These are phyloP conservation scores for Boletellus ananas DNA, from an alignment of 768 basidiomycete genomes.

Conservation along the genomic window DNA sequence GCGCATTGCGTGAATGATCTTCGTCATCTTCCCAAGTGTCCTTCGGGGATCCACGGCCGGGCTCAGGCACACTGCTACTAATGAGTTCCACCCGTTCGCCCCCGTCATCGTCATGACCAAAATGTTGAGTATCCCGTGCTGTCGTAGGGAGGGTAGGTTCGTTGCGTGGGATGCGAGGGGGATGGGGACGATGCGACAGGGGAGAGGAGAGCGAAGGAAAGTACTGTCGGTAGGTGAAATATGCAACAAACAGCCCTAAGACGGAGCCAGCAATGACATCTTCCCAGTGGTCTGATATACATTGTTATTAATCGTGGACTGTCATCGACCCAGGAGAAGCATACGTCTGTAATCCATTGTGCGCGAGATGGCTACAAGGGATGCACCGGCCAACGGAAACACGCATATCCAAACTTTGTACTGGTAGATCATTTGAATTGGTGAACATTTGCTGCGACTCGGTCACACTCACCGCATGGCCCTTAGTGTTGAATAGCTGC, in stretches of 20 bases:
- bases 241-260: conserved; percentile 68
- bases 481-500: conserved; percentile 81
- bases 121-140: conserved; percentile 13
- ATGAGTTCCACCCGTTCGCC: conserved; percentile 29
- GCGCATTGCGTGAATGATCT: conserved; percentile 20
- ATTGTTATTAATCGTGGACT: neutral
- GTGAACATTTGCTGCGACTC: neutral
- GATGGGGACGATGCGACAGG: conserved; percentile 64
- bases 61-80: conserved; percentile 9
- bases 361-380: conserved; percentile 76
- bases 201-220: conserved; percentile 69
- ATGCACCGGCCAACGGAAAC: conserved; percentile 71
- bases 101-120: conserved; percentile 11
- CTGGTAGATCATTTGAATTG: conserved; percentile 27
- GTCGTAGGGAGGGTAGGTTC: conserved; percentile 41
- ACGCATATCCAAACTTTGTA: conserved; percentile 83
- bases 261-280: conserved; percentile 81
- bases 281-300: conserved; percentile 76
- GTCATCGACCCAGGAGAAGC: conserved; percentile 5
- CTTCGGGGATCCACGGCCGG: conserved; percentile 5
- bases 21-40: conserved; percentile 33
- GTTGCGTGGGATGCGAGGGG: conserved; percentile 57
- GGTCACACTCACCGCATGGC: conserved; percentile 52
- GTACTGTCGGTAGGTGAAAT: conserved; percentile 80
- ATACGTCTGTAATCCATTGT: conserved; percentile 90